A percentile compares a stretch with the other conserved stretches of the same genome.
Conservation (phyloP, 495 filamentous ascomycete species). For the Lophiotrema nucula region DNA sequence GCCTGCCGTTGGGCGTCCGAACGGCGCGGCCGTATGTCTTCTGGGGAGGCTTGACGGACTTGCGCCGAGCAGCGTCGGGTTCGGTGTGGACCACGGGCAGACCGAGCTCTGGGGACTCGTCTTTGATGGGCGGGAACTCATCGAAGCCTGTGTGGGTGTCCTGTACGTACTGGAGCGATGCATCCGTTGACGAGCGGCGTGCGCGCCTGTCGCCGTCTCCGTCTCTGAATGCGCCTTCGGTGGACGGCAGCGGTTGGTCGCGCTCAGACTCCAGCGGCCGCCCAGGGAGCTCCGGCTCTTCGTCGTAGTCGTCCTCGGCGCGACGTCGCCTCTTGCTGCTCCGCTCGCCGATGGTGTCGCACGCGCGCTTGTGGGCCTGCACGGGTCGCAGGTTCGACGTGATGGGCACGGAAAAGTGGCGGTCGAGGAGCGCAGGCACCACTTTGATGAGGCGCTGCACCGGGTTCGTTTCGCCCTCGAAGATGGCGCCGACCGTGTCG, state of each 20-base stretch:
- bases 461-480: constrained; percentile 26
- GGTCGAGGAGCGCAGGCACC: constrained; percentile 23
- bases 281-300: too few relatives aligned
- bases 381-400: constrained; percentile 30
- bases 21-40: too few relatives aligned
- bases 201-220: background rate
- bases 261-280: background rate
- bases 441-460: constrained; percentile 31
- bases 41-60: too few relatives aligned
- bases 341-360: background rate
- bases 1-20: too few relatives aligned
- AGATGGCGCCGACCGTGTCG: constrained; percentile 36
- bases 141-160: constrained; percentile 5
- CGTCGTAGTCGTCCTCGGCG: background rate
- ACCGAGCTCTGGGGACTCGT: constrained; percentile 21
- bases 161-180: constrained; percentile 6
- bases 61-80: too few relatives aligned
- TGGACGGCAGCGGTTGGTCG: constrained; percentile 24
- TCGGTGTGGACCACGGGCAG: background rate
- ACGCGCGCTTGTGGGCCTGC: constrained; percentile 13
- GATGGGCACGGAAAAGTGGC: constrained; percentile 28
- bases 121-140: constrained; percentile 13
- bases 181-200: background rate
- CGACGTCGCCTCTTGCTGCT: constrained; percentile 20
- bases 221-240: constrained; percentile 15